Percentiles rank a stretch among this genome's conserved stretches.
These are phyloP conservation scores for Francoa sonchifolia DNA, from an alignment of 441 rosid species.

Conservation along the genomic window DNA sequence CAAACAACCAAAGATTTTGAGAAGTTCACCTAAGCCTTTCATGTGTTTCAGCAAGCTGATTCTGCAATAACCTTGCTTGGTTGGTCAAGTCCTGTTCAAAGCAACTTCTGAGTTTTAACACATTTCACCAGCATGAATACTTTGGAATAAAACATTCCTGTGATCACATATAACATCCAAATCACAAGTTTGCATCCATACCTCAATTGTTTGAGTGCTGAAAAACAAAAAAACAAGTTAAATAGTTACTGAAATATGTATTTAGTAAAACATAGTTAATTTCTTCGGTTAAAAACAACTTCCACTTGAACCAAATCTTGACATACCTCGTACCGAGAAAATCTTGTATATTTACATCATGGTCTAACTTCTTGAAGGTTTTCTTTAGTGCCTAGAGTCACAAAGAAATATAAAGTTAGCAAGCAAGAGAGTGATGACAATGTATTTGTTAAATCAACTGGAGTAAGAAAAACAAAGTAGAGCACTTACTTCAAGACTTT, in stretches of 20 bases:
- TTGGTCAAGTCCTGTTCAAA: slow-evolving; percentile 38
- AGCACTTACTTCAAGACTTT: slow-evolving; percentile 67
- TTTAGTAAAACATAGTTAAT: background rate
- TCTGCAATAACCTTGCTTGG: slow-evolving; percentile 38
- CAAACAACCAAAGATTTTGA: background rate
- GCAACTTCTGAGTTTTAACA: slow-evolving; percentile 10
- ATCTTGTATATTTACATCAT: slow-evolving; percentile 62
- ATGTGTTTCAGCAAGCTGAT: slow-evolving; percentile 43
- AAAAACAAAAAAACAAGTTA: slow-evolving; percentile 15
- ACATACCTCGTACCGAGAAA: slow-evolving; percentile 58
- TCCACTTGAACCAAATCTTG: slow-evolving; percentile 1
- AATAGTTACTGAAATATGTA: too few relatives aligned
- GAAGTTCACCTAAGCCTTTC: slow-evolving; percentile 49
- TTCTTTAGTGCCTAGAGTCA: slow-evolving; percentile 64
- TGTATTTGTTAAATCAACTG: background rate
- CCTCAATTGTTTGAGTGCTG: slow-evolving; percentile 70
- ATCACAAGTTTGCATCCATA: slow-evolving; percentile 13
- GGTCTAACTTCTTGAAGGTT: slow-evolving; percentile 67
- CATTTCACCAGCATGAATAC: slow-evolving; percentile 8
- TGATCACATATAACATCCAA: slow-evolving; percentile 1
- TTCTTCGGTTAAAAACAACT: background rate
- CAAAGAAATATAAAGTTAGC: slow-evolving; percentile 20
- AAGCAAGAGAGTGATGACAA: slow-evolving; percentile 4
- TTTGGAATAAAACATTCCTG: slow-evolving; percentile 1
- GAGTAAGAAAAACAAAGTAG: slow-evolving; percentile 4